A percentile compares a stretch with the other conserved stretches of the same genome.
These are phyloP conservation scores for Teunomyces lycoperdinae DNA, from an alignment of 805 yeast species.

Conservation along the genomic window DNA sequence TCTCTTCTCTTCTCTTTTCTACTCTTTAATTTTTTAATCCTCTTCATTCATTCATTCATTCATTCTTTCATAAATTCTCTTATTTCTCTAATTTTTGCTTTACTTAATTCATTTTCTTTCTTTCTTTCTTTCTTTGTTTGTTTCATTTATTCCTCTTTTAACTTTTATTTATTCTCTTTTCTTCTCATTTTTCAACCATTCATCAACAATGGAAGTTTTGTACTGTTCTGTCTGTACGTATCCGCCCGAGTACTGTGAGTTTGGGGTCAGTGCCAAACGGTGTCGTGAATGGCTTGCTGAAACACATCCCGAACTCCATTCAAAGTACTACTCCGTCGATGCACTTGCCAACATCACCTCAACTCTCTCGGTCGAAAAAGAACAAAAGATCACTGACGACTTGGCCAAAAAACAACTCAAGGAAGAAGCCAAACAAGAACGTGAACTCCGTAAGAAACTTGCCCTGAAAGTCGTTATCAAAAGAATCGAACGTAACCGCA, in stretches of 20 bases:
- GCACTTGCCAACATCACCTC: constrained; percentile 56
- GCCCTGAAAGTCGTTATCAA: constrained; percentile 80
- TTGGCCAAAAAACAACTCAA: constrained; percentile 81
- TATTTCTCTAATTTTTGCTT: no score
- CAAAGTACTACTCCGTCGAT: constrained; percentile 58
- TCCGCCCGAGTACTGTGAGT: constrained; percentile 93
- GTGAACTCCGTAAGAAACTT: constrained; percentile 75
- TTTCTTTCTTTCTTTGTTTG: no score
- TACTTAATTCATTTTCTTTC: no score
- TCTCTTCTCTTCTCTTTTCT: no score
- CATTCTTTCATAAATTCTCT: no score
- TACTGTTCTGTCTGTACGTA: constrained; percentile 80
- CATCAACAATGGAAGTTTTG: constrained; percentile 27
- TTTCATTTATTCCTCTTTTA: background rate
- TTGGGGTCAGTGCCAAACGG: constrained; percentile 74
- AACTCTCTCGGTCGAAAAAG: constrained; percentile 69
- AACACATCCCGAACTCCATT: constrained; percentile 54
- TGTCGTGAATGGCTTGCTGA: constrained; percentile 81
- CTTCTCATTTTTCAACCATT: background rate
- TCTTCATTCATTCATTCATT: no score
- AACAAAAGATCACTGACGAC: constrained; percentile 78
- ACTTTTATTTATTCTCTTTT: background rate
- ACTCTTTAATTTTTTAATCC: no score
- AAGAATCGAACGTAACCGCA: constrained; percentile 84
- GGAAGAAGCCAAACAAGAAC: constrained; percentile 79